Evolutionary conservation across 148 eudicot species (phyloP).

Genomic region (Vaccinium darrowii): DNA sequence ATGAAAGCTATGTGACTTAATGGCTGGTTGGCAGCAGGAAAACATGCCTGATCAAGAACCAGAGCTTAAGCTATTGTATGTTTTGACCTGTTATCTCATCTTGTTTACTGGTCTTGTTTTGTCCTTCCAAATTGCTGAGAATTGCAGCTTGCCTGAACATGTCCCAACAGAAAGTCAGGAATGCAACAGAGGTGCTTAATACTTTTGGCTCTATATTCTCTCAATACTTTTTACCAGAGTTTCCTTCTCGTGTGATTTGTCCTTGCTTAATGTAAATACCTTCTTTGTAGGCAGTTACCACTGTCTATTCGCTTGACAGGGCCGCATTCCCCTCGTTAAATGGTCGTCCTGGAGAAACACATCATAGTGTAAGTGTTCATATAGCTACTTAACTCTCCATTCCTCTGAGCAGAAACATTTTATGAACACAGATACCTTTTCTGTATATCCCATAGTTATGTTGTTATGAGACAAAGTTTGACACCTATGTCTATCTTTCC

Average conservation of each 20-base stretch:
- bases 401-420: not conserved
- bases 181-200: slow-evolving; percentile 78
- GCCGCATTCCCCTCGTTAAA: slow-evolving; percentile 77
- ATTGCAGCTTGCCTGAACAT: slow-evolving; percentile 82
- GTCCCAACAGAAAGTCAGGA: slow-evolving; percentile 82
- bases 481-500: slow-evolving; percentile 17
- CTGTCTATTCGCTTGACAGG: slow-evolving; percentile 79
- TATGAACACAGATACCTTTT: not conserved
- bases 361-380: slow-evolving; percentile 72
- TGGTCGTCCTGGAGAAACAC: slow-evolving; percentile 81
- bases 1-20: not conserved
- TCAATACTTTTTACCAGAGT: not conserved
- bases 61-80: slow-evolving; percentile 3
- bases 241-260: slow-evolving; percentile 1
- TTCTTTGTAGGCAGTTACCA: slow-evolving; percentile 62
- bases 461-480: not conserved
- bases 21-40: not conserved
- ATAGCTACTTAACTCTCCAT: not conserved
- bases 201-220: not conserved
- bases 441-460: not conserved
- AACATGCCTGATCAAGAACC: not conserved
- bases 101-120: slow-evolving; percentile 2
- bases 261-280: slow-evolving; percentile 10
- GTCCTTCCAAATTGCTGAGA: slow-evolving; percentile 40
- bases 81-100: not conserved